These are phyloP conservation scores for Phaeosphaeria sp. DNA, from an alignment of 2,329 filamentous ascomycete species.

Conservation along the genomic window DNA sequence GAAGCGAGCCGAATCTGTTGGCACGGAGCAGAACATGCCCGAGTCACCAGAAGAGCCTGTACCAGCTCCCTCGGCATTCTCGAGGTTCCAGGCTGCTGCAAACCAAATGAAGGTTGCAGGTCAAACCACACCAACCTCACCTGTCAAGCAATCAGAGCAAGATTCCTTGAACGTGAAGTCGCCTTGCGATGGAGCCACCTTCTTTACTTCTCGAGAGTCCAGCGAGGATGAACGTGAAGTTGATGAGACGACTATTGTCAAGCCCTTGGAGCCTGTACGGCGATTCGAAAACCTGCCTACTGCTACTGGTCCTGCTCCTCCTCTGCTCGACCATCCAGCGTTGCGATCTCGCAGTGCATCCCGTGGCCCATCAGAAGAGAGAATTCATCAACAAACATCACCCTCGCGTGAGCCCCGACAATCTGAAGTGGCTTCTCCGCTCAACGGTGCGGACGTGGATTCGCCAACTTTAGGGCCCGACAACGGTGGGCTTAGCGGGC, in stretches of 20 bases:
- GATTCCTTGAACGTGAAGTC: conserved; percentile 16
- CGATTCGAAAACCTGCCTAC: conserved; percentile 44
- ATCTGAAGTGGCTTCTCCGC: conserved; percentile 16
- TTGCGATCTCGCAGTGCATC: conserved; percentile 42
- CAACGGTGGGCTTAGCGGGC: conserved; percentile 71
- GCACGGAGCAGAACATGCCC: conserved; percentile 31
- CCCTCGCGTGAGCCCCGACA: conserved; percentile 3
- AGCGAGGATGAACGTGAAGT: conserved; percentile 42
- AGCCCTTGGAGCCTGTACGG: conserved; percentile 29
- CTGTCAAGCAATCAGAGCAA: conserved; percentile 16
- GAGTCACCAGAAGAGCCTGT: conserved; percentile 38
- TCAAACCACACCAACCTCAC: conserved; percentile 18
- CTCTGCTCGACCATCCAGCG: conserved; percentile 47
- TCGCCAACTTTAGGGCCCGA: conserved; percentile 80
- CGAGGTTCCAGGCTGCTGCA: conserved; percentile 55
- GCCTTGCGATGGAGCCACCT: conserved; percentile 29
- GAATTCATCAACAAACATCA: conserved; percentile 10
- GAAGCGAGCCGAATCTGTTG: conserved; percentile 35
- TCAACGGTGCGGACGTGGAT: conserved; percentile 57
- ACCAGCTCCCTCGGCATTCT: conserved; percentile 48
- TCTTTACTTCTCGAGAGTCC: conserved; percentile 39
- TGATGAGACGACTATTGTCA: conserved; percentile 15
- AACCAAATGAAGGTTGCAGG: conserved; percentile 50
- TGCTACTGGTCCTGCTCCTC: conserved; percentile 40
- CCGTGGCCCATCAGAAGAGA: conserved; percentile 12